phyloP scores from a whole-genome alignment of 768 basidiomycete genomes.

The Amanita rimosa region DNA sequence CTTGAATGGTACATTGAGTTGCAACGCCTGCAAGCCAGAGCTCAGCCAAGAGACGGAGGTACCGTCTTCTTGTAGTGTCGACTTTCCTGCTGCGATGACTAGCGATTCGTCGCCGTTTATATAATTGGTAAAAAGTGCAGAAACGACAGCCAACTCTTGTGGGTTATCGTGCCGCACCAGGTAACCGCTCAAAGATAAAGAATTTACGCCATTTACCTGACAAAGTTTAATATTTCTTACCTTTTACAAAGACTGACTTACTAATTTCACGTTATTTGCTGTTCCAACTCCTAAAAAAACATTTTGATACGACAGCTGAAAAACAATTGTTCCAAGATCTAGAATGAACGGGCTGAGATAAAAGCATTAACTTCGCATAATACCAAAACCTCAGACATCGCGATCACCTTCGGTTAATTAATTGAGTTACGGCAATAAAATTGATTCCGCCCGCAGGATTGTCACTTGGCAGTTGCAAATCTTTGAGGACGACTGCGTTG shows the following conservation, averaged over 20 bases:
- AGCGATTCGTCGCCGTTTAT: conserved; percentile 50
- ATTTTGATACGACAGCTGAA: conserved; percentile 46
- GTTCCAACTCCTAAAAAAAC: conserved; percentile 47
- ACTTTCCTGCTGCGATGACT: conserved; percentile 48
- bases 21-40: conserved; percentile 42
- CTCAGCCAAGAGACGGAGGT: conserved; percentile 56
- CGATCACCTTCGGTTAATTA: conserved; percentile 46
- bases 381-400: neutral
- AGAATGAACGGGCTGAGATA: conserved; percentile 56
- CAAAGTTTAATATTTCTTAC: neutral
- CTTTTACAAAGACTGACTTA: conserved; percentile 18
- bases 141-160: conserved; percentile 35
- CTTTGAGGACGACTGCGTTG: conserved; percentile 40
- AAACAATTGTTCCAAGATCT: conserved; percentile 54
- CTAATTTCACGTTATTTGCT: conserved; percentile 39
- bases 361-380: neutral
- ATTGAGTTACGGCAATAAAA: conserved; percentile 42
- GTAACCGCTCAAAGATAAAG: conserved; percentile 45
- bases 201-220: conserved; percentile 43
- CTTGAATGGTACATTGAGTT: conserved; percentile 54
- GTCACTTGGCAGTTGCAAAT: conserved; percentile 58
- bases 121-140: conserved; percentile 59
- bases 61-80: conserved; percentile 47
- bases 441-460: conserved; percentile 57
- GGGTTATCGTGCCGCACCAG: conserved; percentile 41